Percentiles rank a stretch among this genome's conserved stretches.
These are phyloP conservation scores for Marchantia polymorpha DNA, from an alignment of 225 moss, liverwort and hornwort species.

Conservation along the genomic window DNA sequence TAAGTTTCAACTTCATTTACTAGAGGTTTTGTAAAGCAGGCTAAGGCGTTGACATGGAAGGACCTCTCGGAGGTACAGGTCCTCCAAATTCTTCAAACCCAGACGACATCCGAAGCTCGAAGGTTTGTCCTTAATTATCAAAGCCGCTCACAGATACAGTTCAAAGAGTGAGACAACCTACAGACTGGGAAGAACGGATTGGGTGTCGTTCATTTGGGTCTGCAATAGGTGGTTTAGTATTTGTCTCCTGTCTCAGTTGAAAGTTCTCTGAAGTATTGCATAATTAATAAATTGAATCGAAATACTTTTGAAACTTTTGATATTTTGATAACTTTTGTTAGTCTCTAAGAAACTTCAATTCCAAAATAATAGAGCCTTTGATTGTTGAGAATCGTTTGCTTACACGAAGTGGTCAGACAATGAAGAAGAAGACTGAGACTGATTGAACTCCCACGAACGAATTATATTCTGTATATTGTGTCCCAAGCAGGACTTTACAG, in stretches of 20 bases:
- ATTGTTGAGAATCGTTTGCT: no score
- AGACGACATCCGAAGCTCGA: constrained; percentile 51
- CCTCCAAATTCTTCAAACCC: constrained; percentile 61
- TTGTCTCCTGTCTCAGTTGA: background rate
- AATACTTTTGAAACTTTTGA: no score
- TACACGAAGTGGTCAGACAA: no score
- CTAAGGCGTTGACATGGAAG: constrained; percentile 67
- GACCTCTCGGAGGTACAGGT: constrained; percentile 69
- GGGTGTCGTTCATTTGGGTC: background rate
- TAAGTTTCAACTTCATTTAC: no score
- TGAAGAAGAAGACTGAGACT: no score
- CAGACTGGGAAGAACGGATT: background rate
- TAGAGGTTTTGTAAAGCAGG: constrained; percentile 36
- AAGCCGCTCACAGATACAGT: background rate
- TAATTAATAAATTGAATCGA: no score
- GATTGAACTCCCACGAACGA: no score
- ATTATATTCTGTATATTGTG: no score
- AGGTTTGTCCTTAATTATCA: constrained; percentile 36
- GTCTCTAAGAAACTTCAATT: no score
- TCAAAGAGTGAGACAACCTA: background rate
- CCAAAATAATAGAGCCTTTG: no score
- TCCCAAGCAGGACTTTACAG: constrained; percentile 38
- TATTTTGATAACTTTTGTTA: no score
- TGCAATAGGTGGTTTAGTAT: background rate
- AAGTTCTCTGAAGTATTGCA: no score